A percentile compares a stretch with the other conserved stretches of the same genome.
These are phyloP conservation scores for Saccharomycopsis lassenensis DNA, from an alignment of 805 yeast species.

Conservation along the genomic window DNA sequence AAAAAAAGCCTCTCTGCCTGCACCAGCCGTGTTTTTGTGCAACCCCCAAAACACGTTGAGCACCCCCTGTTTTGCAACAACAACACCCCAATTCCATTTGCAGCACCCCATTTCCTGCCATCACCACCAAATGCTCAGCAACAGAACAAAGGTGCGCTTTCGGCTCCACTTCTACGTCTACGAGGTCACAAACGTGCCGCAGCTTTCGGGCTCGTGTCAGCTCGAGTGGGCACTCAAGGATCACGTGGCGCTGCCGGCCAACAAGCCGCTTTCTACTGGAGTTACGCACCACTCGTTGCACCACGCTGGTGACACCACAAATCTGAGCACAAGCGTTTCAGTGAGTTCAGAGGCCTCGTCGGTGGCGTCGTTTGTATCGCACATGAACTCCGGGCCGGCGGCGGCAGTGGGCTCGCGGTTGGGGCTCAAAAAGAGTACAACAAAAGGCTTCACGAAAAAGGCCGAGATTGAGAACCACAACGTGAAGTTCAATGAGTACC, in stretches of 20 bases:
- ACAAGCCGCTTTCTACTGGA: conserved; percentile 25
- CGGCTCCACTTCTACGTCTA: conserved; percentile 8
- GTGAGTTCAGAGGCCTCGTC: background rate
- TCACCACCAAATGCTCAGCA: background rate
- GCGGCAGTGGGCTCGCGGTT: conserved; percentile 4
- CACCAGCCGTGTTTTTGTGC: too few relatives aligned
- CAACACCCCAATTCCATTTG: background rate
- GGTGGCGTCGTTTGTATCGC: background rate
- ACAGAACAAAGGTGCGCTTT: too few relatives aligned
- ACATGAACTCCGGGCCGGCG: background rate
- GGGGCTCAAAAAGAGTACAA: conserved; percentile 19
- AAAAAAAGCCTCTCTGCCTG: too few relatives aligned
- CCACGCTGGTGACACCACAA: background rate
- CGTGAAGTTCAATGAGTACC: conserved; percentile 35
- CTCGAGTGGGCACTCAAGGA: conserved; percentile 56
- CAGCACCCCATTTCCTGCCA: background rate
- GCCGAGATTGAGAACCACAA: conserved; percentile 39
- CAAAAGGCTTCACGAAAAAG: conserved; percentile 31
- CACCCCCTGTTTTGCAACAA: background rate
- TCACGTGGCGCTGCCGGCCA: conserved; percentile 19
- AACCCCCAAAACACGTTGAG: too few relatives aligned
- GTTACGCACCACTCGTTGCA: conserved; percentile 22
- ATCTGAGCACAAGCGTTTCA: background rate
- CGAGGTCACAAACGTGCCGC: conserved; percentile 80
- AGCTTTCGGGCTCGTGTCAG: conserved; percentile 54